phyloP scores from a whole-genome alignment of 306 rosid species.

The Cicer pinnatifidum region DNA sequence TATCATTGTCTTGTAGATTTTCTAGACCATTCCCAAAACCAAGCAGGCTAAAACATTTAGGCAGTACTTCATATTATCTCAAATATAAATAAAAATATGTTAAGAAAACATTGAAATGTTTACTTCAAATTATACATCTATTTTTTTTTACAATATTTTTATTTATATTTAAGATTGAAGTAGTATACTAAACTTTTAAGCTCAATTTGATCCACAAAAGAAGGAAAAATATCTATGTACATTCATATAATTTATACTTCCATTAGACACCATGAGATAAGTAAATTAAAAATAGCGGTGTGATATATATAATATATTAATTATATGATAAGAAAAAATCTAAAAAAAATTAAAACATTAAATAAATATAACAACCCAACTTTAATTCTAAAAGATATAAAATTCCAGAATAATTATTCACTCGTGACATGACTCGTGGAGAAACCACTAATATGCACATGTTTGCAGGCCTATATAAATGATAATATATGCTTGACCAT shows the following conservation, averaged over 20 bases:
- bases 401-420: not conserved
- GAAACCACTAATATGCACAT: conserved; percentile 7
- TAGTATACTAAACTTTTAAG: not conserved
- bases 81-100: too few species aligned
- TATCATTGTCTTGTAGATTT: not conserved
- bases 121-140: too few species aligned
- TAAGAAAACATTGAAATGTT: too few species aligned
- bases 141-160: too few species aligned
- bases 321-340: too few species aligned
- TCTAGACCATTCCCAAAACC: conserved; percentile 4
- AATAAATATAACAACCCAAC: not conserved
- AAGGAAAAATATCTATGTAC: too few species aligned
- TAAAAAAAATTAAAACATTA: too few species aligned
- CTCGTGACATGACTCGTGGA: conserved; percentile 33
- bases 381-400: not conserved
- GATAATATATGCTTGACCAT: not conserved
- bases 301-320: too few species aligned
- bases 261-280: too few species aligned
- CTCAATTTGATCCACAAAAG: not conserved
- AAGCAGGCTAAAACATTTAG: conserved; percentile 16
- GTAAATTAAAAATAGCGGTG: too few species aligned
- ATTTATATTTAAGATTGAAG: too few species aligned
- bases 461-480: conserved; percentile 36
- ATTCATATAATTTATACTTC: too few species aligned
- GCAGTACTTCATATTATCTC: not conserved